Evolutionary conservation across 352 stramenopile genomes (phyloP).

Genomic region (Pythium sukuiense): DNA sequence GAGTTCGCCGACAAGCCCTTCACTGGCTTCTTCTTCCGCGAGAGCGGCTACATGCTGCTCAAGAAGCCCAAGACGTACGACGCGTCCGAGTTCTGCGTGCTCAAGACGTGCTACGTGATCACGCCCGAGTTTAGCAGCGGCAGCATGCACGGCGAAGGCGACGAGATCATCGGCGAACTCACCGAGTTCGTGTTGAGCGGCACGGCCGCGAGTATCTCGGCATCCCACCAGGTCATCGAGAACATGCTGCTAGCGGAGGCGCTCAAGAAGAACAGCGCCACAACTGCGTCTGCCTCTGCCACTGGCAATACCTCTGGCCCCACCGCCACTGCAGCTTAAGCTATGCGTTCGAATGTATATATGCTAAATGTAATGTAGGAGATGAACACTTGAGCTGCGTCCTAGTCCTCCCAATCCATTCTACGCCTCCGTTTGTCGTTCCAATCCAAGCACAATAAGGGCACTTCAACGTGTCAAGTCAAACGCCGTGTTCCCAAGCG

Average conservation of each 20-base stretch:
- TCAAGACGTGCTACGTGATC: slow-evolving; percentile 63
- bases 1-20: slow-evolving; percentile 52
- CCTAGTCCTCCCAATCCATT: too few relatives aligned
- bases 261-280: slow-evolving; percentile 14
- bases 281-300: neutral
- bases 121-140: slow-evolving; percentile 41
- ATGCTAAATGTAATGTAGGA: slow-evolving; percentile 3
- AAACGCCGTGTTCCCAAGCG: neutral
- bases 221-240: slow-evolving; percentile 27
- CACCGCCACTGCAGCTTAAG: neutral
- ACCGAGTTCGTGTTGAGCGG: slow-evolving; percentile 28
- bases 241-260: slow-evolving; percentile 29
- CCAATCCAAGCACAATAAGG: too few relatives aligned
- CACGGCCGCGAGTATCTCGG: slow-evolving; percentile 25
- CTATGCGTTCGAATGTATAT: neutral
- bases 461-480: neutral
- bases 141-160: slow-evolving; percentile 22
- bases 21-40: slow-evolving; percentile 51
- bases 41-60: slow-evolving; percentile 64
- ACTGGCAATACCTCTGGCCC: too few relatives aligned
- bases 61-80: slow-evolving; percentile 36
- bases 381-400: neutral
- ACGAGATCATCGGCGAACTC: slow-evolving; percentile 29
- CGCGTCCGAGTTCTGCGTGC: slow-evolving; percentile 32
- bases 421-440: too few relatives aligned